Evolutionary conservation across 495 filamentous ascomycete species (phyloP), one percentile per base, ranked within the genome.

Genomic region (Thermochaetoides thermophila): DNA sequence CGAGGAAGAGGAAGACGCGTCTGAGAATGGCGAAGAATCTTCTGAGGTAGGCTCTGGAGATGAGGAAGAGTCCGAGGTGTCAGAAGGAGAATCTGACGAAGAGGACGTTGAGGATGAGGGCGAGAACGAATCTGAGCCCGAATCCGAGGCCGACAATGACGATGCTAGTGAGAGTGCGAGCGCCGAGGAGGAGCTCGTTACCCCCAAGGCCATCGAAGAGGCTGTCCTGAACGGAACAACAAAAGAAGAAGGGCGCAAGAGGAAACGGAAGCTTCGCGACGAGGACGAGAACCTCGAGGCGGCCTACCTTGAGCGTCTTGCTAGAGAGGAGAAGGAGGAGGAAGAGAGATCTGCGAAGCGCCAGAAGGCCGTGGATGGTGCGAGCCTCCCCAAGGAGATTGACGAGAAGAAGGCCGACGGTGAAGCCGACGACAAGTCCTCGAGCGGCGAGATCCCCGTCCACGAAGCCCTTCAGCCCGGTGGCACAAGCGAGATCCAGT

Each of bases 211-310:
- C 16, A 48, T 59, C 7, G 61, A 66, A 36, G 42, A 41, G 14
- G 42, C 45, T 18, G 42, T 49, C 32, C 34, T 42, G 20, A 41
- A 51, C 3, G 53, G 66, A 19, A 30, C 39, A 5, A 32, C 49
- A n/a, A 11, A 60, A 43, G 50, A 59, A 31, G 47, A 41, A 7
- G 53, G 49, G 26, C 55, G 62, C 27, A 73, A 69, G 34, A 68
- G 74, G 29, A 94, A 94, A 48, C 74, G 87, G 39, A 93, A 89
- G 58, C 68, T 80, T 27, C 69, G 63, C 34, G 56, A 68, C 18
- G 68, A 71, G 8, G 69, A 76, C 17, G 83, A 85, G 31, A 75
- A 89, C 36, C 52, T 97, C 1, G 89, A 95, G 50, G 75, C 68
- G 17, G 66, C 64, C 17, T 95, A 97, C 45, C 72, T 95, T 64